These are phyloP conservation scores for Centrapalus pauciflorus DNA, from an alignment of 129 eudicot species.

Conservation along the genomic window DNA sequence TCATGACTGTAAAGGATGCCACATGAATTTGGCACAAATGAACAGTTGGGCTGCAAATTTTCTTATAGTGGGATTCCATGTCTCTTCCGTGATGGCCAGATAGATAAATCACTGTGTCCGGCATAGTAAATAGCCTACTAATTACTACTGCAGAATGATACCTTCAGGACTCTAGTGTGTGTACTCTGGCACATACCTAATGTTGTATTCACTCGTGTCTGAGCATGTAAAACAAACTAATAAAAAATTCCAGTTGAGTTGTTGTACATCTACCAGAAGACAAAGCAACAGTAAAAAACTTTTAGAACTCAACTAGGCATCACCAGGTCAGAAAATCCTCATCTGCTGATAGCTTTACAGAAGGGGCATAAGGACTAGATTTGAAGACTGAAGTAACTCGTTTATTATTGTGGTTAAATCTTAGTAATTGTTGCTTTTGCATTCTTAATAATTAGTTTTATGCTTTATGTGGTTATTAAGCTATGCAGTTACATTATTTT, in stretches of 20 bases:
- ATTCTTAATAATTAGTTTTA: neutral
- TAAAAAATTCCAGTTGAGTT: neutral
- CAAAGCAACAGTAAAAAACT: conserved; percentile 1
- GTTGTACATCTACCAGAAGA: neutral
- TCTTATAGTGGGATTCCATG: neutral
- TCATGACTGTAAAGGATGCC: neutral
- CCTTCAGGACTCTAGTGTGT: neutral
- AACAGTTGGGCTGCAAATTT: neutral
- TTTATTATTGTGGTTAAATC: neutral
- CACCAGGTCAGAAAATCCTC: neutral
- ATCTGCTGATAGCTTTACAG: neutral
- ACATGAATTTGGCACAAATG: too few species aligned
- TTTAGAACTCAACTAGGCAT: neutral
- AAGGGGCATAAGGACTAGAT: neutral
- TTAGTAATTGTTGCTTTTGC: neutral
- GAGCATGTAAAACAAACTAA: neutral
- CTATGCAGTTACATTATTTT: neutral
- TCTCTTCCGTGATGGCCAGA: too few species aligned
- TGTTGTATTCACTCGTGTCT: neutral
- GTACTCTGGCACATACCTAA: neutral
- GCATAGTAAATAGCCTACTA: neutral
- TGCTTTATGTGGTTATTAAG: neutral
- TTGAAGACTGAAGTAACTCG: neutral
- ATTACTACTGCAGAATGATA: neutral
- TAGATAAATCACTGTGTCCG: too few species aligned